Base-by-base conservation (phyloP, 768 basidiomycete genomes). In the Dacryopinax spathularia region DNA sequence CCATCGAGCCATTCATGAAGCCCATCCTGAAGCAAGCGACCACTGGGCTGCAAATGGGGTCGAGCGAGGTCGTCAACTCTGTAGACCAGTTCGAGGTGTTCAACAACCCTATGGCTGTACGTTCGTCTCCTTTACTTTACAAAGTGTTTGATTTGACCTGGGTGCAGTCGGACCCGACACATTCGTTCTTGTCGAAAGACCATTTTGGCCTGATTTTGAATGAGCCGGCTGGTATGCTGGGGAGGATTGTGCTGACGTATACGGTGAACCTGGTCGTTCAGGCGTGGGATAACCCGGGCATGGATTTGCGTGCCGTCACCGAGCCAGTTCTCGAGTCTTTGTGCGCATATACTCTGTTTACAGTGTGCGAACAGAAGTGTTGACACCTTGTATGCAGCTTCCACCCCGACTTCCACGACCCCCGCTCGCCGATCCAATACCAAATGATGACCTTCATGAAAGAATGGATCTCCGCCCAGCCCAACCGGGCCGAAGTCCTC, bases 31-130 rank as follows among this genome's bases (percentile, higher is more conserved):
- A 85, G 70, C 79, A 82, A 2, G 87, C 90, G 0, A 91, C 86
- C 0, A 66, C 72, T 10, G 83, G 82, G 2, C 76, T 93, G 33
- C 75, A 78, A 43, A 74, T 77, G 35, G 86, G 85, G 5, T 87
- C 88, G 0, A 82, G 82, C 20, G 84, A 89, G 68, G 89, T 92
- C 18, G 86, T 92, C 69, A 79, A 89, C 73, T 86, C 76, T 16
- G 79, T 84, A 62, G 91, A 93, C 70, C 91, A 92, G 69, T 90
- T 87, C 67, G 85, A 89, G 75, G 84, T 87, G 22, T 89, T 87
- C 73, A 76, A 85, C 68, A 79, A 86, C 68, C 79, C 82, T 4
- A 72, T 80, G 66, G 85, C 86, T 10, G 87, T 88, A 68, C 70
- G 79, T 78, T 65, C 36, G 71, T 68, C 62, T 72, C 64, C 5